These are phyloP conservation scores for Mucor piriformis DNA, from an alignment of 371 early-diverging fungal genomes.

Conservation along the genomic window DNA sequence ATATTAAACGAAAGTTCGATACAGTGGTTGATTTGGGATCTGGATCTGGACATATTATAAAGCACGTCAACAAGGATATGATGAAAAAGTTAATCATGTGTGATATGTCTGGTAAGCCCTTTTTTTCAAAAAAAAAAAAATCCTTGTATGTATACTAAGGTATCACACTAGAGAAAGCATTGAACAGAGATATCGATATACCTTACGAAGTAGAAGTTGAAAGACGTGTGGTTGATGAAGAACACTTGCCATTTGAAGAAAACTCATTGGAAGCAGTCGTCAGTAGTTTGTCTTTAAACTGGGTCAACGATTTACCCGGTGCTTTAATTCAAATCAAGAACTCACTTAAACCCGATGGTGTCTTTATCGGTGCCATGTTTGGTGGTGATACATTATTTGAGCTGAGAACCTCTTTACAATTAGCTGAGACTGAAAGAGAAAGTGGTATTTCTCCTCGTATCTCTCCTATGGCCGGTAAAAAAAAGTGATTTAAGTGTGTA, in stretches of 20 bases:
- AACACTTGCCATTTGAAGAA: constrained; percentile 74
- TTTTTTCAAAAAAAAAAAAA: not conserved
- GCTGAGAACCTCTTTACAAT: constrained; percentile 84
- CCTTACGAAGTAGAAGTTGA: constrained; percentile 78
- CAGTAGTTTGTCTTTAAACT: constrained; percentile 87
- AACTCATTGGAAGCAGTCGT: constrained; percentile 87
- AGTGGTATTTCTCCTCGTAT: constrained; percentile 92
- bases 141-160: not conserved
- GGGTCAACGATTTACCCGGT: constrained; percentile 96
- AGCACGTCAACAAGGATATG: constrained; percentile 79
- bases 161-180: constrained; percentile 70
- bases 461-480: constrained; percentile 88
- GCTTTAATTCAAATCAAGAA: constrained; percentile 82
- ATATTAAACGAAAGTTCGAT: constrained; percentile 82
- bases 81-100: constrained; percentile 84
- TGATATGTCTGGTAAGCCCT: constrained; percentile 73
- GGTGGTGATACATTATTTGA: constrained; percentile 96
- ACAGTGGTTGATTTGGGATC: constrained; percentile 90
- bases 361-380: constrained; percentile 90
- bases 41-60: constrained; percentile 87
- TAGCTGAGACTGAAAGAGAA: constrained; percentile 90
- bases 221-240: constrained; percentile 84
- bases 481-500: too few relatives aligned
- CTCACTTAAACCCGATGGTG: constrained; percentile 87
- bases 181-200: constrained; percentile 66